These are phyloP conservation scores for Populus simonii DNA, from an alignment of 345 rosid genomes.

Conservation along the genomic window DNA sequence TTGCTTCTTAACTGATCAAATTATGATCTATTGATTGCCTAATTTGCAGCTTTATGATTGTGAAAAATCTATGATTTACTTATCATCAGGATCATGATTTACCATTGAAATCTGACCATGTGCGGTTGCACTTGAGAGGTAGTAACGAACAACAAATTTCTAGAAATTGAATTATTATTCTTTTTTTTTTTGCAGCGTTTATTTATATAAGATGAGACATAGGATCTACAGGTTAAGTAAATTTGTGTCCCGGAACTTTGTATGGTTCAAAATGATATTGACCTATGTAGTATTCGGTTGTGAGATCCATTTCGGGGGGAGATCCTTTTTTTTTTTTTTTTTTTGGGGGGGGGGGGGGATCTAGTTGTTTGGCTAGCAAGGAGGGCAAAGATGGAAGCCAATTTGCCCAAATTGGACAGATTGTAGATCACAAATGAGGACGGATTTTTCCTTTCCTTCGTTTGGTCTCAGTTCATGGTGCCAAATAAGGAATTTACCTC, in stretches of 20 bases:
- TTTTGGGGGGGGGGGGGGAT: too few species aligned
- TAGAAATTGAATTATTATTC: background rate
- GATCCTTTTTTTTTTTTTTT: too few species aligned
- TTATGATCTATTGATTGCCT: background rate
- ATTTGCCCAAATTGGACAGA: background rate
- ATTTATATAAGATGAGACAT: too few species aligned
- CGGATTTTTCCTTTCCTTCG: background rate
- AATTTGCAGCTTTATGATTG: background rate
- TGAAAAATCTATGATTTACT: background rate
- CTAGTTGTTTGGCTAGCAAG: background rate
- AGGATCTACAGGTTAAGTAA: too few species aligned
- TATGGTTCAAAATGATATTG: too few species aligned
- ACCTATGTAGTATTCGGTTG: too few species aligned
- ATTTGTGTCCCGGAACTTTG: too few species aligned
- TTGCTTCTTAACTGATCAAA: background rate
- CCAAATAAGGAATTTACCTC: background rate
- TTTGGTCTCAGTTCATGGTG: background rate
- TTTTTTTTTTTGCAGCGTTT: background rate
- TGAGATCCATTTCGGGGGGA: too few species aligned
- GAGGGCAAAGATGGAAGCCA: background rate
- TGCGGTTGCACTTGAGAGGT: background rate
- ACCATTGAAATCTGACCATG: background rate
- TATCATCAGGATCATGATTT: background rate
- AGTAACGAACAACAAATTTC: background rate
- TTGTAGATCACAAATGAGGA: background rate